Evolutionary conservation across 1,284 basidiomycete genomes (phyloP).

Genomic region (Ceratobasidium sp.): DNA sequence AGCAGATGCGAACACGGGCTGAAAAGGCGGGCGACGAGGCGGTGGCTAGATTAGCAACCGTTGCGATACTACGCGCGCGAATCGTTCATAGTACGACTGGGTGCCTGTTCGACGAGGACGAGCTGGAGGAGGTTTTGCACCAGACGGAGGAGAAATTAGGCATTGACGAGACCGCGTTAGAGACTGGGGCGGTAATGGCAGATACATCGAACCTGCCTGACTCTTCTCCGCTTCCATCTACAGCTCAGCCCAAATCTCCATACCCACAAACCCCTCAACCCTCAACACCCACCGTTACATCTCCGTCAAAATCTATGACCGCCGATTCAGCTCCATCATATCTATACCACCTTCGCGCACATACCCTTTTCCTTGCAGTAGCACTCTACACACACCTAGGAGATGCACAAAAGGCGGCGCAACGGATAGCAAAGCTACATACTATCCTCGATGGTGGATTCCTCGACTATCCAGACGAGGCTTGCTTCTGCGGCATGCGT

Average conservation of each 20-base stretch:
- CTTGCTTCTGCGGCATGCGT: conserved; percentile 14
- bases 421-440: conserved; percentile 12
- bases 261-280: conserved; percentile 22
- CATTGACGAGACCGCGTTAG: background rate
- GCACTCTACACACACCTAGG: conserved; percentile 25
- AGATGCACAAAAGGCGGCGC: conserved; percentile 9
- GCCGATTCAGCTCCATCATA: background rate
- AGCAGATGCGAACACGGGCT: conserved; percentile 18
- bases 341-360: conserved; percentile 25
- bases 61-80: conserved; percentile 4
- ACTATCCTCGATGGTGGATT: conserved; percentile 19
- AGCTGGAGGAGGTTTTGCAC: conserved; percentile 9
- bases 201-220: conserved; percentile 1
- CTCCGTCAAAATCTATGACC: background rate
- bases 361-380: conserved; percentile 19
- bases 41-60: background rate
- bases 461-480: conserved; percentile 8
- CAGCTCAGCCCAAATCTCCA: conserved; percentile 1
- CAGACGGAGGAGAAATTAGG: conserved; percentile 5
- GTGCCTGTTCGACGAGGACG: conserved; percentile 2
- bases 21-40: background rate
- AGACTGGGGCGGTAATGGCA: background rate
- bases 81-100: conserved; percentile 13
- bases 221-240: background rate
- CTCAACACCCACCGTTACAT: conserved; percentile 1